Evolutionary conservation across 345 rosid genomes (phyloP).

Genomic region (Iberis pinnata): DNA sequence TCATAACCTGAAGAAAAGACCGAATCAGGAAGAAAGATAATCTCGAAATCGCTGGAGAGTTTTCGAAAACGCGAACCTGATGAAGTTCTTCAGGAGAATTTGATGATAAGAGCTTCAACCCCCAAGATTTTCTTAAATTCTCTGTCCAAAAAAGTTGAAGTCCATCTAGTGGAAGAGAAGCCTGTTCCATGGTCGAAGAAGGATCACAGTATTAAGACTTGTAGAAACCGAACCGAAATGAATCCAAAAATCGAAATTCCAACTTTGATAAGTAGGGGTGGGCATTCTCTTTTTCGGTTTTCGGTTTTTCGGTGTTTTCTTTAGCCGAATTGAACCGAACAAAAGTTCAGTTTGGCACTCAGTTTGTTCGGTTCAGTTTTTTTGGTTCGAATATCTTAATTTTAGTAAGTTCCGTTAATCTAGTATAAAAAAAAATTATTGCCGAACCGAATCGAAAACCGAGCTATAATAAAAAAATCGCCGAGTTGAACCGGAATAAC

Average conservation of each 20-base stretch:
- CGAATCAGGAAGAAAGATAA: neutral
- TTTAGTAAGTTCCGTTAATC: too few species aligned
- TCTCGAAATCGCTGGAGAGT: neutral
- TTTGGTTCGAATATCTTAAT: too few species aligned
- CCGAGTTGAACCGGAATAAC: too few species aligned
- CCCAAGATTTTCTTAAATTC: constrained; percentile 52
- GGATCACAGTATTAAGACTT: constrained; percentile 4
- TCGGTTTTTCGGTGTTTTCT: too few species aligned
- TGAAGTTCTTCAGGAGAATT: constrained; percentile 50
- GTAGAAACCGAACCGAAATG: neutral
- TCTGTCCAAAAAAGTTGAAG: constrained; percentile 60
- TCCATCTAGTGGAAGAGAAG: constrained; percentile 61
- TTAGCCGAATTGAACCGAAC: too few species aligned
- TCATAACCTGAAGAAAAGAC: constrained; percentile 41
- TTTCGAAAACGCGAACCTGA: constrained; percentile 39
- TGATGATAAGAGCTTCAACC: constrained; percentile 49
- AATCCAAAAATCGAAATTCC: neutral
- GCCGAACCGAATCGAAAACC: too few species aligned
- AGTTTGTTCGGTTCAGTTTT: too few species aligned
- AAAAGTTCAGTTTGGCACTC: too few species aligned
- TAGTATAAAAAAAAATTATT: too few species aligned
- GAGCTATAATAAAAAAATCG: too few species aligned
- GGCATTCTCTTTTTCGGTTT: too few species aligned
- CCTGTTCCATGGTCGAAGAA: constrained; percentile 37
- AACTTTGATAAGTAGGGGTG: too few species aligned